Conservation (phyloP, 2,329 filamentous ascomycete genomes). For the Cladosporium phlei region DNA sequence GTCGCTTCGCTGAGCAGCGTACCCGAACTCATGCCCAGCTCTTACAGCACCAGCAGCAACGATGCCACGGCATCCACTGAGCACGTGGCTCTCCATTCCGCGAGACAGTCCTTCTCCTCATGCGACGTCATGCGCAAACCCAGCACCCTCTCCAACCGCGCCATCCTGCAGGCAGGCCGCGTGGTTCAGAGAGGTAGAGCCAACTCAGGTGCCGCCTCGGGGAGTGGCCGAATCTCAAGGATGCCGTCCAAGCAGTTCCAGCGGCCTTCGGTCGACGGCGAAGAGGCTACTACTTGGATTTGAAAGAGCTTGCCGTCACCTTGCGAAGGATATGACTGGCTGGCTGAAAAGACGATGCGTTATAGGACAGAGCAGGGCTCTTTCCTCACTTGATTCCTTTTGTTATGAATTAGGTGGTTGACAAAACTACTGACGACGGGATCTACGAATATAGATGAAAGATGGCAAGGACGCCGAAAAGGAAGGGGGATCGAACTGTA, state of each 20-base stretch:
- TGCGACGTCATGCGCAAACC: slow-evolving; percentile 11
- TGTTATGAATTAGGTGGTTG: too few species aligned
- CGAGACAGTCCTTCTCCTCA: not conserved
- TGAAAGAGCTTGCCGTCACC: not conserved
- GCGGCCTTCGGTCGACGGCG: not conserved
- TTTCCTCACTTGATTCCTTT: not conserved
- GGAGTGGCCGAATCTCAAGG: slow-evolving; percentile 2
- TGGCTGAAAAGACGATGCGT: not conserved
- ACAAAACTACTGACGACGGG: too few species aligned
- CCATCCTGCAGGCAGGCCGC: slow-evolving; percentile 24
- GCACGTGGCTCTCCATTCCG: not conserved
- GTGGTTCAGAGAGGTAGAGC: slow-evolving; percentile 21
- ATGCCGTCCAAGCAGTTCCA: not conserved
- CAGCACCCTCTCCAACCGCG: slow-evolving; percentile 18
- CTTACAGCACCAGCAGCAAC: not conserved
- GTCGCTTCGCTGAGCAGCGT: slow-evolving; percentile 25
- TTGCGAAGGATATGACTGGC: not conserved
- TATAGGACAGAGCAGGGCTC: too few species aligned
- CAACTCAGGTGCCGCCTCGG: slow-evolving; percentile 2
- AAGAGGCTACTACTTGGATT: slow-evolving; percentile 11
- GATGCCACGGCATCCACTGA: not conserved
- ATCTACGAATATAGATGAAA: too few species aligned
- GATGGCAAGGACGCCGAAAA: slow-evolving; percentile 15
- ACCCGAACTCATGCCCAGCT: slow-evolving; percentile 28
- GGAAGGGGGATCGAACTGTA: slow-evolving; percentile 8